phyloP scores from a whole-genome alignment of 768 basidiomycete species.

The Boletus insuetus region DNA sequence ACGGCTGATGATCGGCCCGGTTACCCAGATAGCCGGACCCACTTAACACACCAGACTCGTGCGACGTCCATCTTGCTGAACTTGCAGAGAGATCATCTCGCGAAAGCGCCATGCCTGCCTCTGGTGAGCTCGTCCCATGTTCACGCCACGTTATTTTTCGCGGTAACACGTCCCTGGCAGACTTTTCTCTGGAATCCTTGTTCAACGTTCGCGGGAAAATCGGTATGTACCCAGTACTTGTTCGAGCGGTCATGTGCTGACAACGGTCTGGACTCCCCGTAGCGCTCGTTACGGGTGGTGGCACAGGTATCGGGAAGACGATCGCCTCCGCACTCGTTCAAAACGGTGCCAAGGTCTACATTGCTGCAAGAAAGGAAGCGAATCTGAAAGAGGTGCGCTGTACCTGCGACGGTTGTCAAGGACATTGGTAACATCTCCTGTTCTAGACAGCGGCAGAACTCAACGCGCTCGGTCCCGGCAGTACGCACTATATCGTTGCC shows the following conservation, averaged over 20 bases:
- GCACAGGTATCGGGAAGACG: slow-evolving; percentile 81
- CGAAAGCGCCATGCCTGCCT: slow-evolving; percentile 11
- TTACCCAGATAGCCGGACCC: not conserved
- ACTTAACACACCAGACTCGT: not conserved
- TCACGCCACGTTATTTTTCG: not conserved
- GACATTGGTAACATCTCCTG: not conserved
- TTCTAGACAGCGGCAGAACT: slow-evolving; percentile 54
- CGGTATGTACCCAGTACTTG: slow-evolving; percentile 37
- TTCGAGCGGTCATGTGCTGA: not conserved
- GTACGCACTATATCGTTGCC: slow-evolving; percentile 70
- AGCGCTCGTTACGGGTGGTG: slow-evolving; percentile 83
- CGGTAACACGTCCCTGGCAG: slow-evolving; percentile 22
- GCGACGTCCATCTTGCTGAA: not conserved
- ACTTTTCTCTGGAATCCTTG: slow-evolving; percentile 51
- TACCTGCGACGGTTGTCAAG: slow-evolving; percentile 33
- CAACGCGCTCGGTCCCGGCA: slow-evolving; percentile 57
- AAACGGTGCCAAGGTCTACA: slow-evolving; percentile 88
- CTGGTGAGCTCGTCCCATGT: slow-evolving; percentile 2
- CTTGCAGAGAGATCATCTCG: not conserved
- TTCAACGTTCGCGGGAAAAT: slow-evolving; percentile 71
- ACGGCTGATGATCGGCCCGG: not conserved
- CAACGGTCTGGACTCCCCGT: not conserved
- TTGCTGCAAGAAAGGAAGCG: slow-evolving; percentile 79
- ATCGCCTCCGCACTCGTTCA: slow-evolving; percentile 79
- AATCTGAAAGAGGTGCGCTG: slow-evolving; percentile 67